Evolutionary conservation across 331 rosid species (phyloP).

Genomic region (Prunus yedoensis): DNA sequence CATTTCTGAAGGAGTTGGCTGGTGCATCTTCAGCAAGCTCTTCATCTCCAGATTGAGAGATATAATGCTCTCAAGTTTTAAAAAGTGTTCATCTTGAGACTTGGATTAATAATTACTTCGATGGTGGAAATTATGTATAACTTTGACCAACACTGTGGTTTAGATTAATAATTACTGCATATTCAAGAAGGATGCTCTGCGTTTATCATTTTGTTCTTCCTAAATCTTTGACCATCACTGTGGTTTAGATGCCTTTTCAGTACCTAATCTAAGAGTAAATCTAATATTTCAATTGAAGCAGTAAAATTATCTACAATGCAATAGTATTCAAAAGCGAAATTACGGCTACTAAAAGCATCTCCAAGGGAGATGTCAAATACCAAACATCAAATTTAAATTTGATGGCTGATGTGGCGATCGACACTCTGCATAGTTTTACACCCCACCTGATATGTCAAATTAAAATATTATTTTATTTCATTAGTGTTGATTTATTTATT

Average conservation of each 20-base stretch:
- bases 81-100: background rate
- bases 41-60: slow-evolving; percentile 7
- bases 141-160: too few relatives aligned
- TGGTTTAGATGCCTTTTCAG: slow-evolving; percentile 6
- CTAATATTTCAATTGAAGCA: slow-evolving; percentile 1
- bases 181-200: too few relatives aligned
- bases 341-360: background rate
- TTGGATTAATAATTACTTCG: too few relatives aligned
- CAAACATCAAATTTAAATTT: too few relatives aligned
- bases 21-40: slow-evolving; percentile 29
- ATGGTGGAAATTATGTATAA: too few relatives aligned
- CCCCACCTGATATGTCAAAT: too few relatives aligned
- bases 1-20: slow-evolving; percentile 63
- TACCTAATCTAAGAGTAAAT: background rate
- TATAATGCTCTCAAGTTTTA: background rate
- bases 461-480: too few relatives aligned
- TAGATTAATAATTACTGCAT: too few relatives aligned
- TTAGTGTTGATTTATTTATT: too few relatives aligned
- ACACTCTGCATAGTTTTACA: too few relatives aligned
- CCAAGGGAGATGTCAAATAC: too few relatives aligned
- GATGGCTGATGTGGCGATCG: too few relatives aligned
- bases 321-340: background rate
- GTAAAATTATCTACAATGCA: background rate
- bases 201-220: background rate
- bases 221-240: background rate